Evolutionary conservation across 2,329 filamentous ascomycete species (phyloP).

Genomic region (Fulvia fulva): DNA sequence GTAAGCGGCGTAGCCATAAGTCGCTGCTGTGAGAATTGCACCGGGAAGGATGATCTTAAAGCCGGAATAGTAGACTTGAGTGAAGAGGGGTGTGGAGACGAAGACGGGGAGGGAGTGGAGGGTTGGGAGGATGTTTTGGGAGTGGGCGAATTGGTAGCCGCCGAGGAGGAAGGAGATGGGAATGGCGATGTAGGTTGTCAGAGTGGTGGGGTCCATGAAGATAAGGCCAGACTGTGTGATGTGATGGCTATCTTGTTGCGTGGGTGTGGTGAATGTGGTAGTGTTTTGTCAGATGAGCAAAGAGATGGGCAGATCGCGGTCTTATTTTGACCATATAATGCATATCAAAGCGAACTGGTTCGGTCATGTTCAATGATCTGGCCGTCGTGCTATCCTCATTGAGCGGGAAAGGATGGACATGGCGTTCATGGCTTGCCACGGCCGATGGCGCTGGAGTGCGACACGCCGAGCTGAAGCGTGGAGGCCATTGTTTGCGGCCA

Average conservation of each 20-base stretch:
- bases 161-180: neutral
- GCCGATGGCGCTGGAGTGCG: neutral
- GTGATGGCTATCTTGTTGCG: neutral
- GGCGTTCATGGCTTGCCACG: neutral
- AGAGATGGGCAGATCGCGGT: neutral
- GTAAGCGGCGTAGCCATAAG: neutral
- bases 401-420: neutral
- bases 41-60: constrained; percentile 55
- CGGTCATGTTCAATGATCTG: neutral
- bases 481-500: neutral
- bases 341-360: neutral
- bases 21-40: neutral
- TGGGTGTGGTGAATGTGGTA: neutral
- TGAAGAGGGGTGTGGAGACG: constrained; percentile 66
- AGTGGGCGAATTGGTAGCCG: neutral
- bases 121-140: neutral
- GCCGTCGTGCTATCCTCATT: neutral
- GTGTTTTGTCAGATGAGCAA: neutral
- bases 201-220: neutral
- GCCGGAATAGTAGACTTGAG: constrained; percentile 59
- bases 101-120: constrained; percentile 40
- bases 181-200: neutral
- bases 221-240: too few relatives aligned
- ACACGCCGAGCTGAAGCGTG: neutral
- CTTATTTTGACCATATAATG: neutral